Percentiles rank a stretch among this genome's conserved stretches.
phyloP scores from a whole-genome alignment of 495 filamentous ascomycete species.

The Pyrenula massariospora region DNA sequence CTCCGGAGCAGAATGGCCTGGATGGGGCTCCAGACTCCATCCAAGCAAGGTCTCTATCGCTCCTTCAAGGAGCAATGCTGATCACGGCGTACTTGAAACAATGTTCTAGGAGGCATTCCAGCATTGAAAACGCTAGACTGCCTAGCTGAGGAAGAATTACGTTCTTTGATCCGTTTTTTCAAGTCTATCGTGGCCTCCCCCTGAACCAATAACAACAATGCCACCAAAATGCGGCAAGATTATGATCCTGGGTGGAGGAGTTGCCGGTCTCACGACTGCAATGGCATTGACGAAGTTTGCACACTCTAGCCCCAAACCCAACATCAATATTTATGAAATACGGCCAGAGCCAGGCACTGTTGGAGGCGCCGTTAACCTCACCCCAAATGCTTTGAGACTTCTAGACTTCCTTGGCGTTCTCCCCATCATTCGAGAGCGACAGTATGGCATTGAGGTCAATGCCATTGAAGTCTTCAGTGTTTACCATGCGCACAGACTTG shows the following conservation, averaged over 20 bases:
- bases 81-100: background rate
- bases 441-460: constrained; percentile 33
- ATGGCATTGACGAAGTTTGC: constrained; percentile 36
- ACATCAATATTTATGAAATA: constrained; percentile 45
- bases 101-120: background rate
- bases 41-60: background rate
- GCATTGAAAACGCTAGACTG: background rate
- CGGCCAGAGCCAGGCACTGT: constrained; percentile 42
- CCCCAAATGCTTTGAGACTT: constrained; percentile 47
- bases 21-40: background rate
- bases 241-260: constrained; percentile 43
- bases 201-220: background rate
- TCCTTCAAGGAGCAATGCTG: background rate
- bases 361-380: constrained; percentile 51
- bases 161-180: background rate
- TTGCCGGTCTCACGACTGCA: constrained; percentile 42
- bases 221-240: constrained; percentile 13
- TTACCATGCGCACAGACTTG: constrained; percentile 3
- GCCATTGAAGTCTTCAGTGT: constrained; percentile 29
- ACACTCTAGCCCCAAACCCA: constrained; percentile 28
- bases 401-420: constrained; percentile 44
- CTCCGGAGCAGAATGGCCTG: background rate
- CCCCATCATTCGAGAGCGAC: constrained; percentile 1
- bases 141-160: background rate
- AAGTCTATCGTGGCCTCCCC: background rate